A percentile compares a stretch with the other conserved stretches of the same genome.
These are phyloP conservation scores for Phoenix roebelenii DNA, from an alignment of 176 grass and related monocot genomes.

Conservation along the genomic window DNA sequence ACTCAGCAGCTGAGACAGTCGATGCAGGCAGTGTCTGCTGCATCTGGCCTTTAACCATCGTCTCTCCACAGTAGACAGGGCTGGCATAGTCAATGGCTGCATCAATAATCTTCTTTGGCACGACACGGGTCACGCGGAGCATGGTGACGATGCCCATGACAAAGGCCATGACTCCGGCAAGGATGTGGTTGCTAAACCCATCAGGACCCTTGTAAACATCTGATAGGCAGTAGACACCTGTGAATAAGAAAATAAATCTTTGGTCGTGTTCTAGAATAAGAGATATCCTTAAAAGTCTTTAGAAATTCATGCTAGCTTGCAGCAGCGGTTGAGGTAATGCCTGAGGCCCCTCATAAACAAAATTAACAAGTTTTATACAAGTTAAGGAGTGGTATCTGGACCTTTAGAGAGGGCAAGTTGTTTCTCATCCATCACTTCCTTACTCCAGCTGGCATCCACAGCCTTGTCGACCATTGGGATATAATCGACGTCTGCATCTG, in stretches of 20 bases:
- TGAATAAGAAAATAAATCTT: background rate
- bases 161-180: slow-evolving; percentile 58
- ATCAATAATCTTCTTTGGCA: slow-evolving; percentile 41
- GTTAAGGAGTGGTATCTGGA: slow-evolving; percentile 13
- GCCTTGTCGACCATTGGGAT: slow-evolving; percentile 80
- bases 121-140: slow-evolving; percentile 47
- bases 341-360: too few relatives aligned
- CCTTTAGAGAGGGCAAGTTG: slow-evolving; percentile 59
- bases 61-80: slow-evolving; percentile 18
- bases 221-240: slow-evolving; percentile 17
- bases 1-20: slow-evolving; percentile 26
- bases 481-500: slow-evolving; percentile 47
- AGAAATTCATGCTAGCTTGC: too few relatives aligned
- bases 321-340: background rate
- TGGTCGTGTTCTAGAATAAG: too few relatives aligned
- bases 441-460: slow-evolving; percentile 51
- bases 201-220: slow-evolving; percentile 40
- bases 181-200: slow-evolving; percentile 41
- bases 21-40: slow-evolving; percentile 22
- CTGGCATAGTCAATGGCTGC: slow-evolving; percentile 10
- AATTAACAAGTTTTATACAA: too few relatives aligned
- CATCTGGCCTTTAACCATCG: slow-evolving; percentile 13
- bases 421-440: slow-evolving; percentile 49
- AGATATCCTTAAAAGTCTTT: too few relatives aligned
- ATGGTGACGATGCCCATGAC: slow-evolving; percentile 71